Conservation (phyloP, 2,329 filamentous ascomycete genomes). For the Exophiala aquamarina region DNA sequence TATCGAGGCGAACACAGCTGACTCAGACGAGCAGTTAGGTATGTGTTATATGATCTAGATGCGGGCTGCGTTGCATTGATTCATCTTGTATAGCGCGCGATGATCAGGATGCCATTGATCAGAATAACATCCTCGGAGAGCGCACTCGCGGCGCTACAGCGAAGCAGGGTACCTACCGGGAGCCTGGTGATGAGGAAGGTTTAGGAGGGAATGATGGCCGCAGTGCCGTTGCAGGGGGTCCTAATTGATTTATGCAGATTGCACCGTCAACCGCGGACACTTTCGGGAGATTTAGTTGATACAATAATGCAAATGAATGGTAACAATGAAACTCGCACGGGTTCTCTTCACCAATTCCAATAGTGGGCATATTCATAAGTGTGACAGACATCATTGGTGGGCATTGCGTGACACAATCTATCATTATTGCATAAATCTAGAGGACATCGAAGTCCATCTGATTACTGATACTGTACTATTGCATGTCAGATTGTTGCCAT, state of each 20-base stretch:
- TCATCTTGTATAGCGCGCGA: constrained; percentile 31
- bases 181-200: constrained; percentile 55
- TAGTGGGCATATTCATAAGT: too few relatives aligned
- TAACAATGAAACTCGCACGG: too few relatives aligned
- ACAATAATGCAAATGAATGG: too few relatives aligned
- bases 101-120: constrained; percentile 50
- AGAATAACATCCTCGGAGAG: constrained; percentile 47
- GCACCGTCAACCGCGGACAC: too few relatives aligned
- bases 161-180: constrained; percentile 44
- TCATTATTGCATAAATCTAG: too few relatives aligned
- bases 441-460: too few relatives aligned
- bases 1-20: constrained; percentile 43
- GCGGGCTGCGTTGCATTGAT: not conserved
- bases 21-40: constrained; percentile 51
- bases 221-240: constrained; percentile 14
- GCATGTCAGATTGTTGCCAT: too few relatives aligned
- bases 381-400: too few relatives aligned
- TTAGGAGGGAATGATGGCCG: constrained; percentile 30
- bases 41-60: constrained; percentile 19
- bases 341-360: too few relatives aligned
- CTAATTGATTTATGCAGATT: not conserved
- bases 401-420: too few relatives aligned
- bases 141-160: constrained; percentile 51
- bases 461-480: too few relatives aligned
- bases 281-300: too few relatives aligned